These are phyloP conservation scores for Chlorella sp. DNA, from an alignment of 139 green algal genomes.

Conservation along the genomic window DNA sequence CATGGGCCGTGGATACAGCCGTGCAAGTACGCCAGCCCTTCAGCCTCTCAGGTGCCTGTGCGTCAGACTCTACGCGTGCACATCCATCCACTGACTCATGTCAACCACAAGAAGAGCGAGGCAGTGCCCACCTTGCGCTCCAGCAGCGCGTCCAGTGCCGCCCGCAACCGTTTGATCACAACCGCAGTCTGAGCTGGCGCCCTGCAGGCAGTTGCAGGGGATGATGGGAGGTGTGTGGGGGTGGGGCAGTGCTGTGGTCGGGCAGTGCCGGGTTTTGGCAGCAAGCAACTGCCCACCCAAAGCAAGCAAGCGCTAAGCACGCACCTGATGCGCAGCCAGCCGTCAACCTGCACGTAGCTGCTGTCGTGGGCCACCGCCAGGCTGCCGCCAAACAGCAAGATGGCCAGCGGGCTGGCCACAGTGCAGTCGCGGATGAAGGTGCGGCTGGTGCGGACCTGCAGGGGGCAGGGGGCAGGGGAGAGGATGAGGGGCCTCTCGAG, in stretches of 20 bases:
- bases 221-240: neutral
- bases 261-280: too few relatives aligned
- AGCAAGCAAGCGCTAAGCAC: neutral
- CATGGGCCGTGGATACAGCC: too few relatives aligned
- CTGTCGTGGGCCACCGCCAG: conserved; percentile 71
- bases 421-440: conserved; percentile 90
- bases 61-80: too few relatives aligned
- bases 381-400: conserved; percentile 89
- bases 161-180: conserved; percentile 87
- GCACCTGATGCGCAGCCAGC: conserved; percentile 63
- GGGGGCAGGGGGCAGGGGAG: neutral
- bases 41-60: too few relatives aligned
- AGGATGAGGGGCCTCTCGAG: too few relatives aligned
- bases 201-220: neutral
- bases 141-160: conserved; percentile 68
- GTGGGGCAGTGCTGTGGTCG: too few relatives aligned
- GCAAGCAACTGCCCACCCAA: too few relatives aligned
- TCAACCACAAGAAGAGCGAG: too few relatives aligned
- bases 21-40: too few relatives aligned
- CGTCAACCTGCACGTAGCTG: conserved; percentile 75
- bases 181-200: conserved; percentile 76
- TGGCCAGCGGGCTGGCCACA: conserved; percentile 69
- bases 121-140: conserved; percentile 30
- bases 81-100: too few relatives aligned
- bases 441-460: conserved; percentile 76